phyloP scores from a whole-genome alignment of 257 asterid species.

The Penstemon davidsonii region DNA sequence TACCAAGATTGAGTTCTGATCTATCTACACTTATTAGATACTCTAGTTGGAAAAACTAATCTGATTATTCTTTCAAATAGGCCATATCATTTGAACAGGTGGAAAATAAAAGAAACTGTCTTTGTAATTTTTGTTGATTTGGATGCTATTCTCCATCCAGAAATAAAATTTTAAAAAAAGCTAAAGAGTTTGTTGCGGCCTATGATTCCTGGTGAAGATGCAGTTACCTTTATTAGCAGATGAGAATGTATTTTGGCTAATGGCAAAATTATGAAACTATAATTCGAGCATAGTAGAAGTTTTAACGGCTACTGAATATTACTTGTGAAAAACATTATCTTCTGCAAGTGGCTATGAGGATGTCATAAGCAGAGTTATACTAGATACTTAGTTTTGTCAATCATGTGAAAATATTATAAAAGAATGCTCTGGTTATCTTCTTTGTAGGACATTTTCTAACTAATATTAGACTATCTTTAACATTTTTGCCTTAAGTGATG shows the following conservation, averaged over 20 bases:
- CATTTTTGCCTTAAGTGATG: no score
- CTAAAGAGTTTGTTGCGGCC: not conserved
- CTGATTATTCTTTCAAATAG: not conserved
- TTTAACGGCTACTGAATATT: not conserved
- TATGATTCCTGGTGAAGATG: not conserved
- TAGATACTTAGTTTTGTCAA: no score
- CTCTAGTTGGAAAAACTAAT: slow-evolving; percentile 18
- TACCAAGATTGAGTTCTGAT: not conserved
- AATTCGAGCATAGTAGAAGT: not conserved
- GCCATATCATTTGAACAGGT: not conserved
- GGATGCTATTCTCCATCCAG: not conserved
- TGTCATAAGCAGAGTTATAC: no score
- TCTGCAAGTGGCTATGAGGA: not conserved
- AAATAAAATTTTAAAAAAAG: not conserved
- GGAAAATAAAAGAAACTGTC: not conserved
- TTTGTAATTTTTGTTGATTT: not conserved
- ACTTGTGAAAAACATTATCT: not conserved
- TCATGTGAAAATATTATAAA: no score
- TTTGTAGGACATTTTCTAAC: no score
- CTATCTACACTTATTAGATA: not conserved
- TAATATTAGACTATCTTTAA: no score
- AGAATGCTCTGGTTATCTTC: no score
- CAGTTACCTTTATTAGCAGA: not conserved
- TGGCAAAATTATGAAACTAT: not conserved
- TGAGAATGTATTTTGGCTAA: not conserved